These are phyloP conservation scores for Steccherinum ochraceum DNA, from an alignment of 768 basidiomycete species.

Conservation along the genomic window DNA sequence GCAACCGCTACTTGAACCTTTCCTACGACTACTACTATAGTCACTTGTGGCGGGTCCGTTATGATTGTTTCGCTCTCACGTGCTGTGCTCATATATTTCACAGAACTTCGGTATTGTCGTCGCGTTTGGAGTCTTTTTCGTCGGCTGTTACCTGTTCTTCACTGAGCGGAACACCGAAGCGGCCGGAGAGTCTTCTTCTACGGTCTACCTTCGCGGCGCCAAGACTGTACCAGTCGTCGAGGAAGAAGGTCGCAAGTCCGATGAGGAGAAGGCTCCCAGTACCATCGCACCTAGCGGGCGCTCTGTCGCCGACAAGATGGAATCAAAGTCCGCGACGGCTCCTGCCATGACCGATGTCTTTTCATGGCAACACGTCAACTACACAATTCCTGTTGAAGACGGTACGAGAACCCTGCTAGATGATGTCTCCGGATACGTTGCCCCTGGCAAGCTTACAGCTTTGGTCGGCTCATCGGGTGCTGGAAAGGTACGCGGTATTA, in stretches of 20 bases:
- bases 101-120: constrained; percentile 67
- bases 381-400: constrained; percentile 51
- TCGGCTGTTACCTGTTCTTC: constrained; percentile 41
- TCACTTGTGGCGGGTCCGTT: constrained; percentile 40
- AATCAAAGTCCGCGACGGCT: constrained; percentile 7
- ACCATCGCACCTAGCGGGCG: background rate
- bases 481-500: constrained; percentile 31
- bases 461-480: constrained; percentile 63
- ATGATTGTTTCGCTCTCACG: background rate
- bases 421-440: constrained; percentile 73
- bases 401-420: constrained; percentile 47
- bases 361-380: constrained; percentile 72
- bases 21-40: constrained; percentile 34
- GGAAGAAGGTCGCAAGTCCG: constrained; percentile 6
- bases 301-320: background rate
- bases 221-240: constrained; percentile 16
- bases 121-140: constrained; percentile 57
- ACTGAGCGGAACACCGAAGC: constrained; percentile 45
- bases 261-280: constrained; percentile 23
- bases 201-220: constrained; percentile 62
- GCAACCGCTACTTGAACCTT: constrained; percentile 47
- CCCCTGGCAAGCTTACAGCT: constrained; percentile 74
- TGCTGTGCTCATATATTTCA: background rate
- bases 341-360: constrained; percentile 50
- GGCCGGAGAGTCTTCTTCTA: constrained; percentile 33